A percentile compares a stretch with the other conserved stretches of the same genome.
Evolutionary conservation across 139 green algal species (phyloP).

Genomic region (Tetradesmus lagerheimii): DNA sequence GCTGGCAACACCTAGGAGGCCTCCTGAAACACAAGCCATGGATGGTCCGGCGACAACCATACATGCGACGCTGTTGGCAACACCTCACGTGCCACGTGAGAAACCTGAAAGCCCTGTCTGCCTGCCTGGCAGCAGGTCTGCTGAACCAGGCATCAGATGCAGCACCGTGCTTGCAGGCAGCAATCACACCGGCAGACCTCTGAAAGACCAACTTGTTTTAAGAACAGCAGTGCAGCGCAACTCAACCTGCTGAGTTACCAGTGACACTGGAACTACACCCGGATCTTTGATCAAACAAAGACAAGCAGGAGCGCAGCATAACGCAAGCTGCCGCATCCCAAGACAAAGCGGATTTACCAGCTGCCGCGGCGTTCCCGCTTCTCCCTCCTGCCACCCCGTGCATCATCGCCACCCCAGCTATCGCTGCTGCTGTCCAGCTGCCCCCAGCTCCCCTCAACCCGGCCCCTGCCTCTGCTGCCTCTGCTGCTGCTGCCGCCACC

Average conservation of each 20-base stretch:
- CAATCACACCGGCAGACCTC: too few species aligned
- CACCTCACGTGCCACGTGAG: too few species aligned
- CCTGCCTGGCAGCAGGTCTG: too few species aligned
- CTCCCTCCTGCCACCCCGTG: neutral
- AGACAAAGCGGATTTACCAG: neutral
- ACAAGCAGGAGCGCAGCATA: neutral
- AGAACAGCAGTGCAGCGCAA: neutral
- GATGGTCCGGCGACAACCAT: too few species aligned
- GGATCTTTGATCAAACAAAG: too few species aligned
- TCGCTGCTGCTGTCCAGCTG: neutral
- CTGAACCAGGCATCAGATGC: too few species aligned
- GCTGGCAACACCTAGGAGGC: too few species aligned
- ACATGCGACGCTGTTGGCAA: too few species aligned
- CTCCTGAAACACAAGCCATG: too few species aligned
- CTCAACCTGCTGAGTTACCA: neutral
- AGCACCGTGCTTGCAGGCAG: too few species aligned
- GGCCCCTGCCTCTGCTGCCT: neutral
- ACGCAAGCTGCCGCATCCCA: neutral
- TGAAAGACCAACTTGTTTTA: too few species aligned
- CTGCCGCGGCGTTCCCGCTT: neutral
- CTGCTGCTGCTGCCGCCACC: constrained; percentile 15
- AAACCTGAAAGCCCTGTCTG: too few species aligned
- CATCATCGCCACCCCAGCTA: neutral
- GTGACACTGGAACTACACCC: neutral
- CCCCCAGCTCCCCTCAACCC: neutral